Conservation (phyloP, 2,329 filamentous ascomycete species). For the Ascocoryne sarcoides region DNA sequence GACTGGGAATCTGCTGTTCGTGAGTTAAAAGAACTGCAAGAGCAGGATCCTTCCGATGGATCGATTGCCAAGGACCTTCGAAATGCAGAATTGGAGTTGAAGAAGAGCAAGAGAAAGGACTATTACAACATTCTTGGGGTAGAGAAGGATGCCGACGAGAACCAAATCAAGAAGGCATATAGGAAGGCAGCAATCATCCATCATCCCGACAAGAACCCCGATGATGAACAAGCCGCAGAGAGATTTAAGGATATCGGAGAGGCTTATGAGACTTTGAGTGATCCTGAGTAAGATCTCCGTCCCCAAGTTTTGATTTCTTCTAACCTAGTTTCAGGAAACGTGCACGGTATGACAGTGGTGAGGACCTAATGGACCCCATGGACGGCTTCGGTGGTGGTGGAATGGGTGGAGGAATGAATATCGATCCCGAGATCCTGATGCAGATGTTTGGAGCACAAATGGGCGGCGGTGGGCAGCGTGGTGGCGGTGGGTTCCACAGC, state of each 20-base stretch:
- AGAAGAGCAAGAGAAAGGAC: slow-evolving; percentile 96
- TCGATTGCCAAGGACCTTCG: slow-evolving; percentile 76
- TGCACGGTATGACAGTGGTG: slow-evolving; percentile 82
- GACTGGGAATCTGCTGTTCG: slow-evolving; percentile 87
- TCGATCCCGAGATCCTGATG: slow-evolving; percentile 29
- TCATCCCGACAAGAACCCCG: slow-evolving; percentile 96
- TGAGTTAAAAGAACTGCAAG: slow-evolving; percentile 80
- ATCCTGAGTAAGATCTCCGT: slow-evolving; percentile 64
- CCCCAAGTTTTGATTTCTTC: slow-evolving; percentile 5
- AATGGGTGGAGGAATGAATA: slow-evolving; percentile 40
- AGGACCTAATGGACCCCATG: slow-evolving; percentile 78
- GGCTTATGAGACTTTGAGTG: slow-evolving; percentile 91
- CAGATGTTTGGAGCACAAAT: slow-evolving; percentile 30
- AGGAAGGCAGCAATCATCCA: slow-evolving; percentile 87
- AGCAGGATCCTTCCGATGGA: slow-evolving; percentile 74
- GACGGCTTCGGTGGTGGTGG: slow-evolving; percentile 62
- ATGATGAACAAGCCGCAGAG: slow-evolving; percentile 73
- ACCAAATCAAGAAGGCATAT: slow-evolving; percentile 93
- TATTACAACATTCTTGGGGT: slow-evolving; percentile 97
- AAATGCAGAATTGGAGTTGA: slow-evolving; percentile 86
- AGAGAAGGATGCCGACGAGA: slow-evolving; percentile 74
- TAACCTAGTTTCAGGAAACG: slow-evolving; percentile 58
- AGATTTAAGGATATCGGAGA: slow-evolving; percentile 98
- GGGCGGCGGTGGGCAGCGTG: slow-evolving; percentile 36
- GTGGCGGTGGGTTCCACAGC: slow-evolving; percentile 37